phyloP scores from a whole-genome alignment of 2,329 filamentous ascomycete genomes.

The Aspergillus floridensis region DNA sequence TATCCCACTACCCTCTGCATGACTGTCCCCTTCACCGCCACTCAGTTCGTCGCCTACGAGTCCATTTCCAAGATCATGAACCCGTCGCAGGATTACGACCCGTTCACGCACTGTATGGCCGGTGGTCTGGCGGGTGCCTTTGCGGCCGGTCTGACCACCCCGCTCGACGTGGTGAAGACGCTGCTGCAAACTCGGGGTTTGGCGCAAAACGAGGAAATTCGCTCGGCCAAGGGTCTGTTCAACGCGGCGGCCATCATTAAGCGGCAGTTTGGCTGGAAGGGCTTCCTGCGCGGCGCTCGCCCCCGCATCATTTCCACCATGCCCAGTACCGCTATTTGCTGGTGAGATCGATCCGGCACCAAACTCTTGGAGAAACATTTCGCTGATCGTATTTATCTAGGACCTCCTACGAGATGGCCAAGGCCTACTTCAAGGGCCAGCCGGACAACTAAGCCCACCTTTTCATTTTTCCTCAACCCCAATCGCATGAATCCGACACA shows the following conservation, averaged over 20 bases:
- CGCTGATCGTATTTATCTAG: conserved; percentile 33
- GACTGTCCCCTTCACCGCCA: conserved; percentile 95
- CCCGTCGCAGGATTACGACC: conserved; percentile 75
- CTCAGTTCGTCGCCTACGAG: conserved; percentile 97
- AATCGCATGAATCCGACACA: conserved; percentile 16
- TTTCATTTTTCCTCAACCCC: conserved; percentile 6
- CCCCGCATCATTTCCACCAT: conserved; percentile 93
- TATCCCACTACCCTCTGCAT: conserved; percentile 97
- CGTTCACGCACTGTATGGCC: conserved; percentile 87
- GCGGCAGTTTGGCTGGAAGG: conserved; percentile 74
- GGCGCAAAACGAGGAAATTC: conserved; percentile 73
- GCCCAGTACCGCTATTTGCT: conserved; percentile 99
- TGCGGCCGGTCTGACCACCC: conserved; percentile 89
- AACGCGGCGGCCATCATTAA: conserved; percentile 80
- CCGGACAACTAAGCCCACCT: conserved; percentile 21
- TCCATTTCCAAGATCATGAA: conserved; percentile 94
- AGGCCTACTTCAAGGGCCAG: conserved; percentile 61
- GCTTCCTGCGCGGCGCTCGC: conserved; percentile 90
- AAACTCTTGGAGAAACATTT: neutral
- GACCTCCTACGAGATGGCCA: conserved; percentile 67
- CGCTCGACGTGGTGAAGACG: conserved; percentile 97
- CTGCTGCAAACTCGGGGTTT: conserved; percentile 90
- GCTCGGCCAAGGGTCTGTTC: conserved; percentile 77
- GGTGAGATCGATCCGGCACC: conserved; percentile 54
- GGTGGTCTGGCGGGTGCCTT: conserved; percentile 91